These are phyloP conservation scores for Sporormia fimetaria DNA, from an alignment of 495 filamentous ascomycete genomes.

Conservation along the genomic window DNA sequence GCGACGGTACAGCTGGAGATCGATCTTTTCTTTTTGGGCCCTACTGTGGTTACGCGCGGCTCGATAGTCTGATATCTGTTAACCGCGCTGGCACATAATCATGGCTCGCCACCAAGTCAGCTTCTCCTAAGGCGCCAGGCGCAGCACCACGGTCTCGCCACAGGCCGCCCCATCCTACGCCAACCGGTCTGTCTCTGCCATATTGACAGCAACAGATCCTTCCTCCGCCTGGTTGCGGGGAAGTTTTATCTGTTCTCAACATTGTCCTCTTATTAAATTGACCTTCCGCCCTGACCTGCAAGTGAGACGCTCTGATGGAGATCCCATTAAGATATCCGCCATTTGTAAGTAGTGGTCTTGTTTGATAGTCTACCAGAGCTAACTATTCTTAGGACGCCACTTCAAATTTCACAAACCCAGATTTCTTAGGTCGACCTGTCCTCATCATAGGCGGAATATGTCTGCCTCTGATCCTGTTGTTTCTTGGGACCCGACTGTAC, in stretches of 20 bases:
- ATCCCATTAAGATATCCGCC: constrained; percentile 11
- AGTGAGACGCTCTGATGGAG: constrained; percentile 11
- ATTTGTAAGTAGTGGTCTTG: constrained; percentile 3
- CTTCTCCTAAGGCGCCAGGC: no score
- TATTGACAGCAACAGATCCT: no score
- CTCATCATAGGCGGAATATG: constrained; percentile 9
- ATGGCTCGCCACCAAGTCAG: no score
- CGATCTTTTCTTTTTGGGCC: no score
- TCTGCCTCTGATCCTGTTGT: constrained; percentile 9
- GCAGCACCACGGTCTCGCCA: no score
- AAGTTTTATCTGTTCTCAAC: constrained; percentile 5
- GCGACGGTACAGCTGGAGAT: no score
- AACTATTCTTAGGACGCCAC: constrained; percentile 4
- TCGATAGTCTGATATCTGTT: no score
- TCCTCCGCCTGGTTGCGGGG: no score
- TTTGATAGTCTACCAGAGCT: background rate
- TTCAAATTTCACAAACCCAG: constrained; percentile 12
- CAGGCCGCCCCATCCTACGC: no score
- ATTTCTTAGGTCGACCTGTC: constrained; percentile 15
- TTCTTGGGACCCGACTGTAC: constrained; percentile 7
- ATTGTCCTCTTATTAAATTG: background rate
- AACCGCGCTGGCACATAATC: no score
- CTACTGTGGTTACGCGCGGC: no score
- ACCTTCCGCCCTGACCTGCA: background rate
- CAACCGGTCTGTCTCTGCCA: no score